These are phyloP conservation scores for Yamadazyma dendronema DNA, from an alignment of 1,139 yeast genomes.

Conservation along the genomic window DNA sequence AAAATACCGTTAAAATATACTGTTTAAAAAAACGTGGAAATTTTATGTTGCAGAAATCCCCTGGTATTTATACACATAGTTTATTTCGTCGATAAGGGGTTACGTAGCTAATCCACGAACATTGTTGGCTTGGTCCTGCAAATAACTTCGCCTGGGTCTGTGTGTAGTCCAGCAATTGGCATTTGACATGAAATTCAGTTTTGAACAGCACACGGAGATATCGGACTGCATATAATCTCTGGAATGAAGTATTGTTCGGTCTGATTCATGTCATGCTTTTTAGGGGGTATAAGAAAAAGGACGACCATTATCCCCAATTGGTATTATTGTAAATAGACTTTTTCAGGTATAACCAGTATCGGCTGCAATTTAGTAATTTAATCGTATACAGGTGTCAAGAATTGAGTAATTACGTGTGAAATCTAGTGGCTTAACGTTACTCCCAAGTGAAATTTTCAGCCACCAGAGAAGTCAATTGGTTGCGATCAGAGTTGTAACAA, in stretches of 20 bases:
- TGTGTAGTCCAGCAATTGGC: not conserved
- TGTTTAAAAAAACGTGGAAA: constrained; percentile 1
- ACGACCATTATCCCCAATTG: not conserved
- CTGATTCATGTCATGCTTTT: not conserved
- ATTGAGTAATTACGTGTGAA: too few relatives aligned
- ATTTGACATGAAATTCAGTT: not conserved
- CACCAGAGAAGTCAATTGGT: too few relatives aligned
- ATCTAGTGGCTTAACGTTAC: too few relatives aligned
- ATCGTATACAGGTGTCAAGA: too few relatives aligned
- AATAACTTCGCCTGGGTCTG: not conserved
- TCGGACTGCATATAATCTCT: not conserved
- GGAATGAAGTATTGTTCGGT: not conserved
- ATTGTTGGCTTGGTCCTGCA: constrained; percentile 3
- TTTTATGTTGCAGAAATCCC: constrained; percentile 1
- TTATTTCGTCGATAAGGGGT: constrained; percentile 2
- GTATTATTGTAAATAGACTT: not conserved
- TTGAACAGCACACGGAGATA: not conserved
- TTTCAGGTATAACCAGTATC: too few relatives aligned
- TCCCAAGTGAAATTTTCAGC: too few relatives aligned
- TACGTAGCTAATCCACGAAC: not conserved
- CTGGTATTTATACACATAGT: constrained; percentile 7
- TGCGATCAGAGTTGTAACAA: too few relatives aligned
- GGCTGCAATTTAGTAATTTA: too few relatives aligned
- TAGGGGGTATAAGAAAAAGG: not conserved
- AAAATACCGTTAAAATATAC: constrained; percentile 1